Evolutionary conservation across 352 stramenopile species (phyloP), one percentile per base, ranked within the genome.

Genomic region (Phytopythium kandeliae): DNA sequence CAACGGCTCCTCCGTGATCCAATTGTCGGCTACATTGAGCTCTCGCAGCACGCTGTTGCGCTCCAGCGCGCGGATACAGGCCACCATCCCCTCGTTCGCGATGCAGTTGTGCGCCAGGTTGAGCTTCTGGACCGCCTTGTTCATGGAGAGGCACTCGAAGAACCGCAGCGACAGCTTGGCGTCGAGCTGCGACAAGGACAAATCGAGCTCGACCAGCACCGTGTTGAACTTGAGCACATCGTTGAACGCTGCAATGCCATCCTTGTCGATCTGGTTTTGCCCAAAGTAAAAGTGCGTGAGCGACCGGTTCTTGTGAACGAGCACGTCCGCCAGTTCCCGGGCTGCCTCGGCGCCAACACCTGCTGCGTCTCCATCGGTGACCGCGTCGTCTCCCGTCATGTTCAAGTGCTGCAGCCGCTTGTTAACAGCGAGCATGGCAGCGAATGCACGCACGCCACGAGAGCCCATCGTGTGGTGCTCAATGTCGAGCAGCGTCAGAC

Each of bases 1-100:
- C 16, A 86, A 46, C 42, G 75, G 73, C 41, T 90, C 79, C 55
- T 95, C 81, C 0, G 79, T 89, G 55, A 95, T 86, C 16, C 62
- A 54, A 45, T 92, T 92, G 55, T 80, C 60, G 0, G 70, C 62
- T n/a, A 95, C 22, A 49, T 92, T 83, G 19, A 95, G 67, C n/a
- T 92, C 74, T 1, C 61, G 58, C 15, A 95, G 55, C 13, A 61
- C 64, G 6, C 52, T 55, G 53, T 92, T 89, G 8, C 48, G 54
- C 34, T 88, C 72, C 3, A 89, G 54, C n/a, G 75, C 68, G 2
- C 60, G 64, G 31, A 80, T 63, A 19, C 78, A 89, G 11, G 69
- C 78, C 52, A 74, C 70, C 44, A 88, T 67, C 4, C 81, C 81
- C 58, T 89, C 81, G 45, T 87, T 87, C 11, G 65, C 69, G 28